Percentiles rank a stretch among this genome's conserved stretches.
These are phyloP conservation scores for Suhomyces taliae DNA, from an alignment of 1,139 yeast genomes.

Conservation along the genomic window DNA sequence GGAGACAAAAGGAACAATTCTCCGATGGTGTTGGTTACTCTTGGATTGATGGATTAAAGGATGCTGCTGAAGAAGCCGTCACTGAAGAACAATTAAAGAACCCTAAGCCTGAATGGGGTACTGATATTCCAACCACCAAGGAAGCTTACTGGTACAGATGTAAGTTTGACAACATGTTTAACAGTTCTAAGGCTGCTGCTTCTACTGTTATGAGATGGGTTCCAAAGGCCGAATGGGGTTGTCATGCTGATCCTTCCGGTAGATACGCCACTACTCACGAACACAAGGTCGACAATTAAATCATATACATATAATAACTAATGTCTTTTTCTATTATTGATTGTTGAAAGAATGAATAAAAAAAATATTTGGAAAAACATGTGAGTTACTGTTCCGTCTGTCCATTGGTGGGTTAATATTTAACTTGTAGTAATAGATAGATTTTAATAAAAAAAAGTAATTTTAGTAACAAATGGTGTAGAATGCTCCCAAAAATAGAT, in stretches of 20 bases:
- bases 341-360: no score
- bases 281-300: constrained; percentile 38
- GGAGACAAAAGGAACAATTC: constrained; percentile 99
- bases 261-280: constrained; percentile 92
- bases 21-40: constrained; percentile 99
- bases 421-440: neutral
- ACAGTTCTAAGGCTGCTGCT: constrained; percentile 85
- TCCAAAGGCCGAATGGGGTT: constrained; percentile 99
- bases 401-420: neutral
- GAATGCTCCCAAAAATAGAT: no score
- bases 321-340: no score
- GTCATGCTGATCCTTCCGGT: constrained; percentile 98
- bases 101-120: constrained; percentile 96
- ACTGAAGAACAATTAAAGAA: constrained; percentile 84
- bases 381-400: neutral
- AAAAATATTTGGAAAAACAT: no score
- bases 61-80: constrained; percentile 83
- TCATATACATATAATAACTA: constrained; percentile 19
- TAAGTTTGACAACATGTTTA: constrained; percentile 89
- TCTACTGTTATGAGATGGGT: constrained; percentile 98
- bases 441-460: neutral
- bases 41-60: constrained; percentile 98
- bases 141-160: constrained; percentile 99
- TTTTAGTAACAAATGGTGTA: neutral
- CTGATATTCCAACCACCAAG: constrained; percentile 91